Evolutionary conservation across 75 land plant species (phyloP).

Genomic region (Pinus tabuliformis): DNA sequence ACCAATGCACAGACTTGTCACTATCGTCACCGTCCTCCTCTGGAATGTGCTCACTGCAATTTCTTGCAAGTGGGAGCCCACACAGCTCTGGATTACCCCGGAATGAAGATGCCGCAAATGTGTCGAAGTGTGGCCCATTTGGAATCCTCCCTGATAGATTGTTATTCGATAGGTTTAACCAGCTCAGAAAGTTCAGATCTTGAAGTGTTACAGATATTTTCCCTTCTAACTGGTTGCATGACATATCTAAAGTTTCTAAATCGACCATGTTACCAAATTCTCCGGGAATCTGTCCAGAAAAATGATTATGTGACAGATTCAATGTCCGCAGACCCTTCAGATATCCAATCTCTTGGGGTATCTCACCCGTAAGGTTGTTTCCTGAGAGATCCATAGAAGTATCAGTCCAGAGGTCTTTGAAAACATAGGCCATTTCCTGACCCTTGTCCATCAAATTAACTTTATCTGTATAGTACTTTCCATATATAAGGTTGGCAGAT

Average conservation of each 20-base stretch:
- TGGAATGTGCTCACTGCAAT: too few species aligned
- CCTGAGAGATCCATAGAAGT: slow-evolving; percentile 1
- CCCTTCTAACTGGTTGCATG: slow-evolving; percentile 6
- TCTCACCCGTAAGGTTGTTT: slow-evolving; percentile 1
- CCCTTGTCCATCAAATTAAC: too few species aligned
- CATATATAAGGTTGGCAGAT: too few species aligned
- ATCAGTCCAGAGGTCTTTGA: neutral
- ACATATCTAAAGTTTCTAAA: neutral
- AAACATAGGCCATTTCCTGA: neutral
- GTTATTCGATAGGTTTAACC: neutral
- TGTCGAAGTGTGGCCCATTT: neutral
- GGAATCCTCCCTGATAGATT: too few species aligned
- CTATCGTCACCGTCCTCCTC: too few species aligned
- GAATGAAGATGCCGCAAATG: neutral
- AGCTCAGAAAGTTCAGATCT: neutral
- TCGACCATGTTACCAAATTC: neutral
- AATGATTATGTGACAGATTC: slow-evolving; percentile 1
- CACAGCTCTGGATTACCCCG: neutral
- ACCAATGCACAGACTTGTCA: too few species aligned
- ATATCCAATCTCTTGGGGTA: neutral
- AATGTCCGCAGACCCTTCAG: neutral
- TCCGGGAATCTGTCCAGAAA: neutral
- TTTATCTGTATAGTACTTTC: neutral
- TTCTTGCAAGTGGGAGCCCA: neutral
- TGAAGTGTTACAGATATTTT: neutral